Base-by-base conservation (phyloP, 768 basidiomycete genomes). In the Lentinula edodes region DNA sequence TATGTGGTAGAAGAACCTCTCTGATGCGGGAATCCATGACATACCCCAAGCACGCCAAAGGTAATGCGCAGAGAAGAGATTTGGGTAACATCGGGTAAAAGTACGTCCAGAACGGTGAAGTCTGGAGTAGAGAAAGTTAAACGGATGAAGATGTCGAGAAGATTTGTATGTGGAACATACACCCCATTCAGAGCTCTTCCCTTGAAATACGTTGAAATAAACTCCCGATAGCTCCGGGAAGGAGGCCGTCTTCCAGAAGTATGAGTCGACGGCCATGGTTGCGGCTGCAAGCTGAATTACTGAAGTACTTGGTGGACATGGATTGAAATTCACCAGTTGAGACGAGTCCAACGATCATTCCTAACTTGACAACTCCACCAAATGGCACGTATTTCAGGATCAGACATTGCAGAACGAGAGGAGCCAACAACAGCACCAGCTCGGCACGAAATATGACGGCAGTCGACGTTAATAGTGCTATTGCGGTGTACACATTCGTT, bases 151-250 rank as follows among this genome's bases (percentile, higher is more conserved):
- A 7, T 41, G 28, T 36, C 35, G 58, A 28, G 18, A 32, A 23
- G 12, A 32, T 55, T 38, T 62, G 23, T 39, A 13, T 8, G 13
- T 39, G 38, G 38, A 20, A 80, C 90, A 65, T 71, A 96, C 93
- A 64, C 97, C 97, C 97, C 97, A 99, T 18, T 95, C 86, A 0
- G 87, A 75, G 32, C 90, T 88, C 71, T 96, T 94, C 13, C 95
- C 94, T 69, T 93, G 73, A 5, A 88, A 75, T 28, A 98, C 84
- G 69, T 98, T 99, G 77, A 93, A 99, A 64, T 86, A 86, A 10
- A 95, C 64, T 0, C 84, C 81, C 1, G 84, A 78, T 15, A 91
- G 75, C 70, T 98, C 97, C 0, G 97, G 95, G 95, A 95, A 98
- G 0, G 95, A 69, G 10, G 18, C 78, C 65, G 74, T 75, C 58